Evolutionary conservation across 2,329 filamentous ascomycete species (phyloP).

Genomic region (Nannizzia gypsea): DNA sequence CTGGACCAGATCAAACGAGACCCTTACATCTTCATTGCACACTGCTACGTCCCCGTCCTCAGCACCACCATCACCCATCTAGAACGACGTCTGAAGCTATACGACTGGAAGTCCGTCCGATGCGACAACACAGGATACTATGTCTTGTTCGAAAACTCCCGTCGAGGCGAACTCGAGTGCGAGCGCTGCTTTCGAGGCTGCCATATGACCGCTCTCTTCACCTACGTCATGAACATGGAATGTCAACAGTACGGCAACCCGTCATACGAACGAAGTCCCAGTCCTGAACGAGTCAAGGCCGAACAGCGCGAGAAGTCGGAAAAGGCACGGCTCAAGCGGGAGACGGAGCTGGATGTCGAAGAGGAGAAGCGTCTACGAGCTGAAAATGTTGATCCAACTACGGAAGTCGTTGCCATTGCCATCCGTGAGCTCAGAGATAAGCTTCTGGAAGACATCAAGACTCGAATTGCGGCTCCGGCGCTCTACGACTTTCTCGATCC

Average conservation of each 20-base stretch:
- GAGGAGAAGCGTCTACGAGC: conserved; percentile 83
- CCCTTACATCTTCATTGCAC: conserved; percentile 85
- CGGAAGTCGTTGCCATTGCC: conserved; percentile 68
- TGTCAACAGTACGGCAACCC: conserved; percentile 58
- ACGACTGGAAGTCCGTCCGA: conserved; percentile 67
- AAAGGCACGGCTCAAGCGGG: conserved; percentile 52
- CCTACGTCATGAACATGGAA: conserved; percentile 85
- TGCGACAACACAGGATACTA: conserved; percentile 82
- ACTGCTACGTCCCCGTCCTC: conserved; percentile 75
- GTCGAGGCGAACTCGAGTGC: conserved; percentile 64
- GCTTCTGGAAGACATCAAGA: conserved; percentile 77
- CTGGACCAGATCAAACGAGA: conserved; percentile 59
- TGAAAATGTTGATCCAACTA: conserved; percentile 78
- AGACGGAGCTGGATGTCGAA: conserved; percentile 72
- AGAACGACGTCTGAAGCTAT: conserved; percentile 76
- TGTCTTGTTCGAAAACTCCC: conserved; percentile 73
- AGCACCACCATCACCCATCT: conserved; percentile 77
- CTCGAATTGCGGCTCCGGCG: conserved; percentile 68
- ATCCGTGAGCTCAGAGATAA: conserved; percentile 74
- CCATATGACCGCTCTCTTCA: conserved; percentile 77
- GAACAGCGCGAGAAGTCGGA: conserved; percentile 52
- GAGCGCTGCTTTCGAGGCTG: conserved; percentile 67
- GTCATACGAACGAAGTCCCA: conserved; percentile 44
- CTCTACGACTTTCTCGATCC: conserved; percentile 76
- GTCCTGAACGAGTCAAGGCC: conserved; percentile 32